Evolutionary conservation across 306 rosid genomes (phyloP), one percentile per base, ranked within the genome.

Genomic region (Vicia villosa): DNA sequence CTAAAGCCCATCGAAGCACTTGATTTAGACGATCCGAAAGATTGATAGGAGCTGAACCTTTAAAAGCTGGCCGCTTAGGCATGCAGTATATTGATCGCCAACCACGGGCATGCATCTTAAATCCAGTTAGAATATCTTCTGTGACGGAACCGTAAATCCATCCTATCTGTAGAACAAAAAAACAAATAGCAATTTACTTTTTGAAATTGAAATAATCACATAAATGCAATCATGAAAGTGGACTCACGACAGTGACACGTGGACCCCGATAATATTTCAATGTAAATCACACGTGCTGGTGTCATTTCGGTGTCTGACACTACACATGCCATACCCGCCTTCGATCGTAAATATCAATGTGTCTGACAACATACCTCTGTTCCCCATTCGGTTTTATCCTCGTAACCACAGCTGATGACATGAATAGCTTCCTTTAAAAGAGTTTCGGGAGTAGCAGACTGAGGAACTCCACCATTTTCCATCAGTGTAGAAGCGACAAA

Each of bases 391-490:
- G 91, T 56, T 79, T 86, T 91, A 84, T 95, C 99, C 82, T 95
- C 99, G 5, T 95, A 95, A 10, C 97, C 99, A 72, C 99, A 95
- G 79, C 99, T 95, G 79, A 95, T 95, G 76, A 95, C 99, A 78
- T 95, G 99, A 77, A 95, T 91, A 14, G 99, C 99, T 77, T 95
- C 99, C 83, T 91, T 95, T 34, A 95, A 96, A 63, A 95, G 99
- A 68, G 86, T 87, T 72, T 95, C 99, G 0, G 99, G 95, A 36
- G 95, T 91, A 5, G 97, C 96, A 54, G 97, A 89, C 78, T 95
- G 93, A 68, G 99, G 99, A 64, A 95, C 97, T 24, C 99, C 99
- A 5, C 99, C 99, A 42, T 95, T 94, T 82, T 94, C 98, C 98
- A 94, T 94, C 10, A 87, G 92, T 3, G 98, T 94, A 1, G 98